Base-by-base conservation (phyloP, 139 green algal genomes). In the Picochlorum sp. region DNA sequence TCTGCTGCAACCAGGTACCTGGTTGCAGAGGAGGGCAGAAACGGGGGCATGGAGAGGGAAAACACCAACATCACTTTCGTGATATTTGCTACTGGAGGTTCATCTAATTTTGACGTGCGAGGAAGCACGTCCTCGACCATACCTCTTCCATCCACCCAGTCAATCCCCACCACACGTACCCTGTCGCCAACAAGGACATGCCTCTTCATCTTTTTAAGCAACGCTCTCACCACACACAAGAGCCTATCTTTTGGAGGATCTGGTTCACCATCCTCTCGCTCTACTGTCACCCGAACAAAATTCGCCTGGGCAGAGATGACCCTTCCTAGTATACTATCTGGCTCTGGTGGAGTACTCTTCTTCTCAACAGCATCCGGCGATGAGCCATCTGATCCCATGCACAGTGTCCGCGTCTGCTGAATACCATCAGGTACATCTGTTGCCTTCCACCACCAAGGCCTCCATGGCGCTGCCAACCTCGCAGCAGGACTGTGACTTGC, bases 1-100 rank as follows among this genome's bases (percentile, higher is more conserved):
- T 95, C 87, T 2, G 85, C 76, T 8, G 67, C 68, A 21, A 97
- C 83, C 21, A 99, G 80, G 71, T 97, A 99, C 4, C 88, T 69
- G 6, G 78, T 91, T 44, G 94, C 76, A 45, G 57, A 38, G 8
- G 13, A 28, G n/a, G 78, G 65, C 57, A 95, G 84, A 71, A 92
- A 90, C 60, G 86, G 82, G 11, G 87, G 88, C 55, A 80, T 59
- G 11, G 69, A 73, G 4, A 91, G 60, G 2, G 91, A 82, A 57
- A 99, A 94, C 1, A 97, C 77, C 54, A 98, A 67, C 70, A 97
- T 47, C 49, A 94, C 73, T 52, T 96, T 85, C 41, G 95, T 85
- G 1, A 96, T 85, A 65, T 99, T 99, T 44, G 93, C 91, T 15
- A 98, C 76, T 0, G 78, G 63, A 0, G 92, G 90, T 62, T 97